Evolutionary conservation across 2,329 filamentous ascomycete species (phyloP).

Genomic region (Fragosphaeria purpurea): DNA sequence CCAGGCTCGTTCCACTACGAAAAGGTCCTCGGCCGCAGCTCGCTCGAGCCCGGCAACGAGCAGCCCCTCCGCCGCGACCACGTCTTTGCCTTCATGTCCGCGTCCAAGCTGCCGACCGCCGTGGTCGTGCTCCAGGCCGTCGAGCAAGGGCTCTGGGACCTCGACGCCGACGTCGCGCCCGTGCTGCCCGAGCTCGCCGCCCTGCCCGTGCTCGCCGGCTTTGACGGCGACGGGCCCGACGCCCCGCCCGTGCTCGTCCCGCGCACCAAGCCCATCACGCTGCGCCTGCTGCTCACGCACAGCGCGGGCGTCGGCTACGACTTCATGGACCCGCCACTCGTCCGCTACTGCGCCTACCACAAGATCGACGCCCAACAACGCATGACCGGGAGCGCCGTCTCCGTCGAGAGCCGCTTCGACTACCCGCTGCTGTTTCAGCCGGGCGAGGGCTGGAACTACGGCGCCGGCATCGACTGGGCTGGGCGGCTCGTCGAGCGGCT

Average conservation of each 20-base stretch:
- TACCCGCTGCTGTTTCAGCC: constrained; percentile 13
- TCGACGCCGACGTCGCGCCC: constrained; percentile 34
- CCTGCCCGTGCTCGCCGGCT: constrained; percentile 8
- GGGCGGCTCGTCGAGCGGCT: constrained; percentile 11
- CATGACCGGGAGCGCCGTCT: not conserved
- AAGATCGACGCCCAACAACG: not conserved
- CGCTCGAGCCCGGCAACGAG: constrained; percentile 10
- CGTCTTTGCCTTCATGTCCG: constrained; percentile 24
- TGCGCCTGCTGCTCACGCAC: constrained; percentile 13
- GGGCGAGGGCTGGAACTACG: constrained; percentile 13
- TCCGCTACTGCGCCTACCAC: constrained; percentile 6
- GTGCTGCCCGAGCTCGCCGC: constrained; percentile 14
- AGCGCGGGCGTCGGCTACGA: constrained; percentile 13
- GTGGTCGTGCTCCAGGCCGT: constrained; percentile 37
- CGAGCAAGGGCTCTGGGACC: constrained; percentile 31
- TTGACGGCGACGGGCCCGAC: not conserved
- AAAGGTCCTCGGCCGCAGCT: constrained; percentile 12
- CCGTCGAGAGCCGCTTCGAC: constrained; percentile 9
- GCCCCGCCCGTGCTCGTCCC: constrained; percentile 2
- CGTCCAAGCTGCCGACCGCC: constrained; percentile 34
- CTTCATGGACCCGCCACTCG: constrained; percentile 8
- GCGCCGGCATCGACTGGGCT: constrained; percentile 13
- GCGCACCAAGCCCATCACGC: constrained; percentile 10
- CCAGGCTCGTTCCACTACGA: constrained; percentile 18
- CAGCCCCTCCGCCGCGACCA: constrained; percentile 16